phyloP scores from a whole-genome alignment of 1,139 yeast genomes.

The Meyerozyma guilliermondii region DNA sequence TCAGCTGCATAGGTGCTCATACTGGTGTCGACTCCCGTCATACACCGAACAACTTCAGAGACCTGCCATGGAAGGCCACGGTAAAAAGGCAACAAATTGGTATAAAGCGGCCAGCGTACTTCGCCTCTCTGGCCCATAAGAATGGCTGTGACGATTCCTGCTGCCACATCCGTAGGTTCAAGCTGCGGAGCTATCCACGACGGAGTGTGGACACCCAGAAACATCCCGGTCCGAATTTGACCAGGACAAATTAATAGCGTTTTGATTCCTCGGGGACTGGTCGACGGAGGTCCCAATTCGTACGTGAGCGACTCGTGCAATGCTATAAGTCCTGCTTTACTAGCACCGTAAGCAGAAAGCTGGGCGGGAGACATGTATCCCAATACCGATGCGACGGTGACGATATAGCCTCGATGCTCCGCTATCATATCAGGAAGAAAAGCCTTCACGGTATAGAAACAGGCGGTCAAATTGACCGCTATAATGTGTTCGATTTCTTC shows the following conservation, averaged over 20 bases:
- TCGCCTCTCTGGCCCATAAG: slow-evolving; percentile 63
- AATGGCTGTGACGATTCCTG: slow-evolving; percentile 49
- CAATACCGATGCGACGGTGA: slow-evolving; percentile 76
- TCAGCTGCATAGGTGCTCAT: slow-evolving; percentile 30
- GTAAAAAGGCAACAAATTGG: slow-evolving; percentile 64
- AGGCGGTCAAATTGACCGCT: slow-evolving; percentile 62
- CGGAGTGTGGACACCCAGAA: slow-evolving; percentile 67
- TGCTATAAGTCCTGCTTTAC: slow-evolving; percentile 81
- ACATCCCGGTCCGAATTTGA: slow-evolving; percentile 71
- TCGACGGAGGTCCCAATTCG: slow-evolving; percentile 56
- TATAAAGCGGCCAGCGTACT: slow-evolving; percentile 70
- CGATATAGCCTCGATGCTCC: slow-evolving; percentile 65
- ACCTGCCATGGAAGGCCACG: slow-evolving; percentile 73
- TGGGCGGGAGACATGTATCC: slow-evolving; percentile 85
- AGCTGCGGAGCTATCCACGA: slow-evolving; percentile 79
- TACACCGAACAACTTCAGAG: slow-evolving; percentile 45
- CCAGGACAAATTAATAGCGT: slow-evolving; percentile 84
- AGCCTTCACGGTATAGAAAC: slow-evolving; percentile 63
- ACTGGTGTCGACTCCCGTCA: slow-evolving; percentile 62
- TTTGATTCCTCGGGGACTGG: slow-evolving; percentile 50
- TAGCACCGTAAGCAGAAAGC: slow-evolving; percentile 80
- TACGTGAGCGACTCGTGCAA: slow-evolving; percentile 77
- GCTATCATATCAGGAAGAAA: slow-evolving; percentile 70
- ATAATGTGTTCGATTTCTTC: slow-evolving; percentile 59
- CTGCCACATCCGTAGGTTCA: slow-evolving; percentile 63